phyloP scores from a whole-genome alignment of 441 rosid genomes.

The Gossypium schwendimanii region DNA sequence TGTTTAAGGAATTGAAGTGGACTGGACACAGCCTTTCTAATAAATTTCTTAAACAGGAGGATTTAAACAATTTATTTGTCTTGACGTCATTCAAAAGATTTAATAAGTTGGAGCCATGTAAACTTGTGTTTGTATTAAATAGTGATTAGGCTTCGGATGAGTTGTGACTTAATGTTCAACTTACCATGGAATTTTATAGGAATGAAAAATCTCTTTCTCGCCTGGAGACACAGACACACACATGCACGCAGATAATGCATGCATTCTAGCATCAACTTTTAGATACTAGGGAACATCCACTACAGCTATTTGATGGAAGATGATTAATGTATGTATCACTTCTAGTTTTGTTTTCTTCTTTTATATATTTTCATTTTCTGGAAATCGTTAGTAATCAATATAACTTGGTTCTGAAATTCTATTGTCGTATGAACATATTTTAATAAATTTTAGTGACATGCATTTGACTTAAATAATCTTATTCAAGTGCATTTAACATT shows the following conservation, averaged over 20 bases:
- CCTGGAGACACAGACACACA: not conserved
- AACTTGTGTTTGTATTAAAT: not conserved
- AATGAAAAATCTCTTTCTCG: not conserved
- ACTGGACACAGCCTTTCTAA: not conserved
- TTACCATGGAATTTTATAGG: not conserved
- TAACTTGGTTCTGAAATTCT: not conserved
- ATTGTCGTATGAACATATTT: not conserved
- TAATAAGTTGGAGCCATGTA: not conserved
- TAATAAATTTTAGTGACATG: not conserved
- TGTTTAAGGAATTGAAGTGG: too few relatives aligned
- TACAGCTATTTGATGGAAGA: not conserved
- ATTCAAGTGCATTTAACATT: not conserved
- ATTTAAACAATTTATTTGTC: not conserved
- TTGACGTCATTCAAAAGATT: not conserved
- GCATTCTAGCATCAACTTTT: not conserved
- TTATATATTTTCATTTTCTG: not conserved
- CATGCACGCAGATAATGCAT: not conserved
- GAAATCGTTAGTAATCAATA: not conserved
- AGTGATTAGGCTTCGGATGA: not conserved
- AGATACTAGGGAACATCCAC: not conserved
- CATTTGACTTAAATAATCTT: not conserved
- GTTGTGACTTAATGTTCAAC: not conserved
- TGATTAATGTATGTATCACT: not conserved
- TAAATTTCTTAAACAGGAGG: not conserved
- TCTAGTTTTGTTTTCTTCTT: not conserved